Conservation (phyloP, 345 rosid species). For the Boechera divaricarpa region DNA sequence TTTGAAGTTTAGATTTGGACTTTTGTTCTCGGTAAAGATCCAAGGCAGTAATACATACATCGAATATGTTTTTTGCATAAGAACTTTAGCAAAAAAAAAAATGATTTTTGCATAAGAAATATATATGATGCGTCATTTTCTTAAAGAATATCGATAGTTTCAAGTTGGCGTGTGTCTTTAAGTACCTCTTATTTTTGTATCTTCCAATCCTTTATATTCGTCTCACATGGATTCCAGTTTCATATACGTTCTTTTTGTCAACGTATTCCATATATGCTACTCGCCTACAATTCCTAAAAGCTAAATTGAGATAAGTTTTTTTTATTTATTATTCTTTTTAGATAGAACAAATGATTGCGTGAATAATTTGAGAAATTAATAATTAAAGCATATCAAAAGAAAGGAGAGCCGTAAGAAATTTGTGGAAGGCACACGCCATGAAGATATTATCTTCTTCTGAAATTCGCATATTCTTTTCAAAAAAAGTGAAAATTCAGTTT, state of each 20-base stretch:
- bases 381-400: slow-evolving; percentile 18
- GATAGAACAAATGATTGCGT: slow-evolving; percentile 14
- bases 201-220: slow-evolving; percentile 13
- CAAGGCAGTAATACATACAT: slow-evolving; percentile 24
- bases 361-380: slow-evolving; percentile 1
- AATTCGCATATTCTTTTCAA: slow-evolving; percentile 17
- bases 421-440: slow-evolving; percentile 42
- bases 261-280: slow-evolving; percentile 26
- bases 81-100: no score
- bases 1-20: no score
- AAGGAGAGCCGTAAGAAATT: slow-evolving; percentile 28
- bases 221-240: neutral
- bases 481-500: neutral
- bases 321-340: neutral
- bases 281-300: slow-evolving; percentile 25
- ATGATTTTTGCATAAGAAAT: neutral
- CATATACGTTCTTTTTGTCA: slow-evolving; percentile 27
- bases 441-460: slow-evolving; percentile 30
- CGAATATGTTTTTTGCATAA: slow-evolving; percentile 6
- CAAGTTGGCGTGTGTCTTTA: slow-evolving; percentile 34
- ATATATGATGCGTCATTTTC: neutral
- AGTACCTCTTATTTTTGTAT: slow-evolving; percentile 19
- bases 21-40: no score
- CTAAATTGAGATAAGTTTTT: slow-evolving; percentile 8
- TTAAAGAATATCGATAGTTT: slow-evolving; percentile 11